These are phyloP conservation scores for Symbiotaphrina buchneri DNA, from an alignment of 495 filamentous ascomycete species.

Conservation along the genomic window DNA sequence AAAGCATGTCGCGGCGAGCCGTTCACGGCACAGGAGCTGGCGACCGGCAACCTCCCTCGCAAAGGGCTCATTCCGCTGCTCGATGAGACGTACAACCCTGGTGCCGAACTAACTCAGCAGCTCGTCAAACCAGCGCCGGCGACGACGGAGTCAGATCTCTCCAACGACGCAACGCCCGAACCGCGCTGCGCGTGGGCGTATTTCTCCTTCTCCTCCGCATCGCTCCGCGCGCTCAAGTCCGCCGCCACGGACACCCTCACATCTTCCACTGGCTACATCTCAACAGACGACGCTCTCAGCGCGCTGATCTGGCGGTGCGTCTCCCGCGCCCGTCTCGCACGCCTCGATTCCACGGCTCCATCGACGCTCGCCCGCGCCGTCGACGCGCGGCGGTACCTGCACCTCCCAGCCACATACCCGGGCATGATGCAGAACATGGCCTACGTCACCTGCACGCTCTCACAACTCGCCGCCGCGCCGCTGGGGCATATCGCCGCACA, in stretches of 20 bases:
- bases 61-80: slow-evolving; percentile 18
- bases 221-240: slow-evolving; percentile 19
- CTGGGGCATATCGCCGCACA: slow-evolving; percentile 19
- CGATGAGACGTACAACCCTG: slow-evolving; percentile 13
- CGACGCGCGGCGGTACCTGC: slow-evolving; percentile 22
- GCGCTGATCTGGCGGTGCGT: slow-evolving; percentile 29
- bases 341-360: slow-evolving; percentile 11
- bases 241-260: slow-evolving; percentile 13
- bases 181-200: slow-evolving; percentile 18
- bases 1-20: slow-evolving; percentile 23
- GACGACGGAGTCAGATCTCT: not conserved
- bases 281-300: slow-evolving; percentile 27
- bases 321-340: slow-evolving; percentile 17
- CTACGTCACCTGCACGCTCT: slow-evolving; percentile 12
- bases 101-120: slow-evolving; percentile 13
- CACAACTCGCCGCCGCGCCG: slow-evolving; percentile 12
- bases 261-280: slow-evolving; percentile 8
- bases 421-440: slow-evolving; percentile 22
- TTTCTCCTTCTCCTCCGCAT: slow-evolving; percentile 14
- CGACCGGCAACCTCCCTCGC: slow-evolving; percentile 20
- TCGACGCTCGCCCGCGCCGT: slow-evolving; percentile 25
- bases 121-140: slow-evolving; percentile 8
- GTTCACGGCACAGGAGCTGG: slow-evolving; percentile 22
- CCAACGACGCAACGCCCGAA: not conserved
- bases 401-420: slow-evolving; percentile 19